Evolutionary conservation across 148 eudicot genomes (phyloP), one percentile per base, ranked within the genome.

Genomic region (Amaranthus hypochondriacus): DNA sequence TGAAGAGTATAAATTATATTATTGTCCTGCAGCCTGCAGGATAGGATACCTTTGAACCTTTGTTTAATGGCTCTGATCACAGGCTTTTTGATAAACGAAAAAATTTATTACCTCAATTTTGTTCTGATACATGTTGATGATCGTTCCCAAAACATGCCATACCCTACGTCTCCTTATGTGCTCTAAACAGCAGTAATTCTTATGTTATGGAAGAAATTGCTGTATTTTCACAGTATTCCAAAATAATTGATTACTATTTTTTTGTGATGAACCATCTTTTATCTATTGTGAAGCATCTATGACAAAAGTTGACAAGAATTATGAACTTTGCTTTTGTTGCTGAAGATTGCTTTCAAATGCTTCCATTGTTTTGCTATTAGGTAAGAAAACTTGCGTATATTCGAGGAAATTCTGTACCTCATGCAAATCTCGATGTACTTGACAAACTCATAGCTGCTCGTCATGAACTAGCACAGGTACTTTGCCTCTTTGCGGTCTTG

Each of bases 391-490:
- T 92, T 87, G 88, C 90, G 15, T 95, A 92, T 77, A 77, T 87
- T 51, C 77, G 73, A 73, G 97, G 97, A 69, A 87, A 95, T 72
- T 92, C 96, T 68, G 88, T 81, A 55, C 97, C 99, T 60, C 87
- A 56, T 85, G 89, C 93, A 76, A 95, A 95, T 87, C 93, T 95
- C 73, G 89, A 72, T 74, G 94, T 95, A 76, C 93, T 95, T 76
- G 92, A 90, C 80, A 87, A 89, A 87, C 90, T 95, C 71, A 89
- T 92, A 74, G 88, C 93, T 74, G 76, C 96, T 42, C 97, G 99
- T 43, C 96, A 92, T 79, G 99, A 95, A 69, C 81, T 92, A 83
- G 87, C 99, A 71, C 89, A 92, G 97, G 99, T 89, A 59, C 53
- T 65, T 63, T 4, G 52, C 66, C 64, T 72, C 7, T 56, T 51